These are phyloP conservation scores for Pueraria montana DNA, from an alignment of 306 rosid genomes.

Conservation along the genomic window DNA sequence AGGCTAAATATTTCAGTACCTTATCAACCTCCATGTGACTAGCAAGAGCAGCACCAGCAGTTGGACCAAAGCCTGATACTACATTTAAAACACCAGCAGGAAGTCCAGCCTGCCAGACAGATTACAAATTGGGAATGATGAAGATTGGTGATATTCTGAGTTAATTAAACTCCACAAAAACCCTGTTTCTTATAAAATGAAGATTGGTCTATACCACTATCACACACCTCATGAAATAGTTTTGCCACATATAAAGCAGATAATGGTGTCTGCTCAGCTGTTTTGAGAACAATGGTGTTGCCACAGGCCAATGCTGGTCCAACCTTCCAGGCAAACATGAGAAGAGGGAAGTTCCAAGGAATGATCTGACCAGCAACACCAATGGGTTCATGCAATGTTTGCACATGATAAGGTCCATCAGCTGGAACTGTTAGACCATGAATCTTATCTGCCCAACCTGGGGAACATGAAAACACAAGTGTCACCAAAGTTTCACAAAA, in stretches of 20 bases:
- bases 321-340: conserved; percentile 93
- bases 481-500: conserved; percentile 32
- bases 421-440: conserved; percentile 92
- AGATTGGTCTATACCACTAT: not conserved
- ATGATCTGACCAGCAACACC: conserved; percentile 97
- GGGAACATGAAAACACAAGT: conserved; percentile 2
- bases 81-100: conserved; percentile 89
- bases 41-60: conserved; percentile 95
- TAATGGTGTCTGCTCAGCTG: conserved; percentile 97
- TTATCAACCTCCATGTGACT: conserved; percentile 96
- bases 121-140: conserved; percentile 38
- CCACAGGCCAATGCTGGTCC: conserved; percentile 96
- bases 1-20: conserved; percentile 59
- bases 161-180: conserved; percentile 10
- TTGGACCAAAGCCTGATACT: conserved; percentile 92
- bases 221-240: conserved; percentile 79
- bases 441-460: conserved; percentile 98
- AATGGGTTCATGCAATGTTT: conserved; percentile 93
- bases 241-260: conserved; percentile 77
- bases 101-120: conserved; percentile 84
- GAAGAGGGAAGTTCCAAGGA: conserved; percentile 97
- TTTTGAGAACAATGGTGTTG: conserved; percentile 82
- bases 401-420: conserved; percentile 79
- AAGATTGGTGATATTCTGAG: not conserved
- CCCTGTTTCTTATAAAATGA: not conserved